phyloP scores from a whole-genome alignment of 768 basidiomycete species.

The Fistulinella prunicolor region DNA sequence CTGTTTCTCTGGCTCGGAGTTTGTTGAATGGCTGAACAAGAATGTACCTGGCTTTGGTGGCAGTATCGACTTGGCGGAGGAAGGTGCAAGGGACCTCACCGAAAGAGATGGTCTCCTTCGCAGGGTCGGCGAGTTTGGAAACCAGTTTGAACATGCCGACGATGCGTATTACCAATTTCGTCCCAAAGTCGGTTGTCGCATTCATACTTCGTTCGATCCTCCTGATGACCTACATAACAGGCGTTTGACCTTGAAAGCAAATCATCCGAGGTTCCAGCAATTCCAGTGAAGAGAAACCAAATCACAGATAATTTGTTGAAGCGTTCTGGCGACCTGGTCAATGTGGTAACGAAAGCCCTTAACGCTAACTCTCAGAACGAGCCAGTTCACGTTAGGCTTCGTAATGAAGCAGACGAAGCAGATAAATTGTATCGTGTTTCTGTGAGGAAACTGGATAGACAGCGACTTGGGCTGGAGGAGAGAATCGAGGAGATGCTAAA shows the following conservation, averaged over 20 bases:
- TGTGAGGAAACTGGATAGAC: conserved; percentile 79
- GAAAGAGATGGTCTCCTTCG: conserved; percentile 58
- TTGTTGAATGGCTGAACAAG: conserved; percentile 78
- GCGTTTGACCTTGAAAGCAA: conserved; percentile 32
- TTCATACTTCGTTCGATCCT: conserved; percentile 18
- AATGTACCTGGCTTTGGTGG: conserved; percentile 78
- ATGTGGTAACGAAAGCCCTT: conserved; percentile 70
- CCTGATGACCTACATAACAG: conserved; percentile 16
- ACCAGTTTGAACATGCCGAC: conserved; percentile 72
- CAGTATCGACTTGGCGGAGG: conserved; percentile 74
- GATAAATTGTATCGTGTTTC: conserved; percentile 77
- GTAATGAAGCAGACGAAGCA: conserved; percentile 77
- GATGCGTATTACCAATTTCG: conserved; percentile 86
- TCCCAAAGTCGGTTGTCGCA: conserved; percentile 52
- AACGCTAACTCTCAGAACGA: conserved; percentile 48
- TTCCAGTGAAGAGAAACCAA: conserved; percentile 31
- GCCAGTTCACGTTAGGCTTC: conserved; percentile 64
- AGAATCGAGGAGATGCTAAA: conserved; percentile 81
- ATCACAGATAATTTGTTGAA: conserved; percentile 60
- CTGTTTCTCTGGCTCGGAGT: conserved; percentile 87
- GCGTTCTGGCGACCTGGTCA: conserved; percentile 66
- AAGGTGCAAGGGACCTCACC: conserved; percentile 55
- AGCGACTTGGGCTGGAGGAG: conserved; percentile 84
- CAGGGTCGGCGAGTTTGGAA: conserved; percentile 79
- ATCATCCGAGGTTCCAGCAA: conserved; percentile 17